Conservation (phyloP, 148 eudicot genomes). For the Camellia japonica region DNA sequence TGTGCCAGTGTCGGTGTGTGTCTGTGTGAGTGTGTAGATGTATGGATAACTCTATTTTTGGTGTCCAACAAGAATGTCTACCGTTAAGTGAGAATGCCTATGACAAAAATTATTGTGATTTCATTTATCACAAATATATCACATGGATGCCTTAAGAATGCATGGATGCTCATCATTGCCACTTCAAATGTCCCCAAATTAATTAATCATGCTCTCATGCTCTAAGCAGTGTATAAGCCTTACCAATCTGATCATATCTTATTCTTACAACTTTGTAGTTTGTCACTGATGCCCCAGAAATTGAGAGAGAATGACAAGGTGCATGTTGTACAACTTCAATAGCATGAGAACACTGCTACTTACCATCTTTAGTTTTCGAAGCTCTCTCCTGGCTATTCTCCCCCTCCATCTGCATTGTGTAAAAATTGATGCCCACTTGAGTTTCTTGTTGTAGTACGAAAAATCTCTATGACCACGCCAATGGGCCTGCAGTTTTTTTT, state of each 20-base stretch:
- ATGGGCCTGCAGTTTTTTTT: conserved; percentile 52
- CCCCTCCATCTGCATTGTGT: conserved; percentile 89
- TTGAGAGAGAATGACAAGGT: background rate
- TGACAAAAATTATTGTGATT: background rate
- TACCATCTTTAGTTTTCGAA: conserved; percentile 78
- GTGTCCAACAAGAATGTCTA: conserved; percentile 5
- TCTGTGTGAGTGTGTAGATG: too few species aligned
- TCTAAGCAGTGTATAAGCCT: background rate
- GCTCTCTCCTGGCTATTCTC: conserved; percentile 65
- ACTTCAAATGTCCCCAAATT: background rate
- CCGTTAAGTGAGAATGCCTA: background rate
- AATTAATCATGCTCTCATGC: background rate
- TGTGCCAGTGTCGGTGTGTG: background rate
- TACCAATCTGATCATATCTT: background rate
- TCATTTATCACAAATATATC: background rate
- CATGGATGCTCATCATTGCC: conserved; percentile 6
- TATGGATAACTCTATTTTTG: background rate
- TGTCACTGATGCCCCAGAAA: background rate
- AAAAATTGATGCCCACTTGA: conserved; percentile 55
- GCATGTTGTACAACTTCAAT: background rate
- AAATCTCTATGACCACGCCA: conserved; percentile 69
- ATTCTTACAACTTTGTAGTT: background rate
- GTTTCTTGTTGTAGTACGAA: conserved; percentile 65
- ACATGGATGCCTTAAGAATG: background rate
- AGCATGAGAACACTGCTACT: conserved; percentile 18